Base-by-base conservation (phyloP, 2,329 filamentous ascomycete species). In the Aspergillus ustus region DNA sequence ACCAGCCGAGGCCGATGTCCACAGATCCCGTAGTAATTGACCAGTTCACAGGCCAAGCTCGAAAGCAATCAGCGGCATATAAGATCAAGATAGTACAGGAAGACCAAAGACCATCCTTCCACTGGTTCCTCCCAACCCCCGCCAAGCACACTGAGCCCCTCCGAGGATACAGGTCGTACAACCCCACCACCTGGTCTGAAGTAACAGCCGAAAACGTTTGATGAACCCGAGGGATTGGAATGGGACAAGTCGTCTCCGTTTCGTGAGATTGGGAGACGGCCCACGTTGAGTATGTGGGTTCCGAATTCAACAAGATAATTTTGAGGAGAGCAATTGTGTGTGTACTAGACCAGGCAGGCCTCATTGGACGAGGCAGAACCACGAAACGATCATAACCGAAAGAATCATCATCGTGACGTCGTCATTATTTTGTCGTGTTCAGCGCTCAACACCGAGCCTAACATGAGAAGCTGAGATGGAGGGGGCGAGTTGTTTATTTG, bases 401-500 rank as follows among this genome's bases (percentile, higher is more conserved):
- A 28, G n/a, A 45, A 69, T 71, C 71, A 72, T 69, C 68, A 71
- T 75, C 70, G 69, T 69, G 63, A 71, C 69, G 68, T 73, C 67
- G 67, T 65, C 61, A 62, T 66, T 61, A 29, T 59, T 31, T 57
- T 75, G 70, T 75, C 75, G 70, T 77, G 70, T 76, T 77, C 66
- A 73, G 69, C 71, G 70, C 76, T 77, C 72, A 77, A 74, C 72
- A 43, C 58, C 69, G 71, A 72, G 73, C 69, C 66, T 70, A 68
- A 66, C 69, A 72, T 70, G 70, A 67, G 71, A 73, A 74, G 75
- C 78, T 77, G 85, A 85, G 84, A 83, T 81, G 80, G 80, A 81
- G 75, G 72, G 81, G 79, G 82, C 80, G 83, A 86, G 80, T 78
- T 80, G 84, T 86, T 89, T 89, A 89, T 83, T 89, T 89, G 82